These are phyloP conservation scores for Geotrichum histeridarum DNA, from an alignment of 1,139 yeast genomes.

Conservation along the genomic window DNA sequence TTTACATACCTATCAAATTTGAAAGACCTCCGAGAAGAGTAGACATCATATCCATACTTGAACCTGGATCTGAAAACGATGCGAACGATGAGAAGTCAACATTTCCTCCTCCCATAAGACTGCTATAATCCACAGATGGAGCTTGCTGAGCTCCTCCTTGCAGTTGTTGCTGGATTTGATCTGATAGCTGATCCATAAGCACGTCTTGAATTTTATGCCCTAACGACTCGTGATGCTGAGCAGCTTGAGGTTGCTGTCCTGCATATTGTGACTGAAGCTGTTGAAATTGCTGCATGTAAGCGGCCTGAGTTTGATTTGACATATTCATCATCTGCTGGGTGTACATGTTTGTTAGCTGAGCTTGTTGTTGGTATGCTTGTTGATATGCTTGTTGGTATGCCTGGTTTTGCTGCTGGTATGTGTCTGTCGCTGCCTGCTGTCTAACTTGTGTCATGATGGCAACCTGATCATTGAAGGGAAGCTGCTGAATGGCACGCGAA, in stretches of 20 bases:
- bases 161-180: background rate
- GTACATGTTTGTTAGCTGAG: background rate
- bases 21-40: too few relatives aligned
- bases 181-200: background rate
- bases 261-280: background rate
- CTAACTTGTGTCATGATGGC: background rate
- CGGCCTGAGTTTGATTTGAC: too few relatives aligned
- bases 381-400: constrained; percentile 8
- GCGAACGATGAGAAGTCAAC: too few relatives aligned
- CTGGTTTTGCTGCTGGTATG: background rate
- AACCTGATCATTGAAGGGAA: background rate
- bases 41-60: too few relatives aligned
- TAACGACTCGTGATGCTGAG: background rate
- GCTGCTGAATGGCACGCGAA: background rate
- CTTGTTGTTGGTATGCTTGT: constrained; percentile 13
- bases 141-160: background rate
- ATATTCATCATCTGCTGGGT: background rate
- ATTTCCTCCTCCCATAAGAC: too few relatives aligned
- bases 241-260: background rate
- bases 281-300: background rate
- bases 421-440: constrained; percentile 2
- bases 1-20: too few relatives aligned
- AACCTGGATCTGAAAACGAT: too few relatives aligned
- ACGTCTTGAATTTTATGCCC: background rate
- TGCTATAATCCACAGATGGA: background rate